These are phyloP conservation scores for Wickerhamiella kazuoi DNA, from an alignment of 805 yeast species.

Conservation along the genomic window DNA sequence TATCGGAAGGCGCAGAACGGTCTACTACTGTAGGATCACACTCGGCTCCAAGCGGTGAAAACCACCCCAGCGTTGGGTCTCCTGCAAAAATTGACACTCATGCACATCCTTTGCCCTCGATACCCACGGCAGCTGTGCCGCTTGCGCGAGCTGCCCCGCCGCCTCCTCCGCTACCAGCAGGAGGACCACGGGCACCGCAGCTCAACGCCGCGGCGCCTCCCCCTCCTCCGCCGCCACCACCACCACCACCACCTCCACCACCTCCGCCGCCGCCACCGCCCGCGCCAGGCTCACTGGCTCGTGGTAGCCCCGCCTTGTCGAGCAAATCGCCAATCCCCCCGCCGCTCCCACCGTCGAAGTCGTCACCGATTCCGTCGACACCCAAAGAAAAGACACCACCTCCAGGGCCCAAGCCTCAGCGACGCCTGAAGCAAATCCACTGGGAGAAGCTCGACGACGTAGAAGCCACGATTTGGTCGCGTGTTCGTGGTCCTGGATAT, in stretches of 20 bases:
- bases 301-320: conserved; percentile 11
- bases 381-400: background rate
- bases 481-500: conserved; percentile 25
- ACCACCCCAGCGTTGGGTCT: no score
- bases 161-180: no score
- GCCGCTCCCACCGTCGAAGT: conserved; percentile 8
- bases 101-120: no score
- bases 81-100: no score
- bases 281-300: conserved; percentile 21
- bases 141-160: no score
- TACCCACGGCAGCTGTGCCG: no score
- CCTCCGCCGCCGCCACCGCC: conserved; percentile 17
- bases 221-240: conserved; percentile 21
- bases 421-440: conserved; percentile 80
- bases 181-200: no score
- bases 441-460: conserved; percentile 88
- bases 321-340: conserved; percentile 18
- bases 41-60: no score
- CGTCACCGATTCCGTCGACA: background rate
- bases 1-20: no score
- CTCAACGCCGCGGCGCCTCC: no score
- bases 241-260: conserved; percentile 23
- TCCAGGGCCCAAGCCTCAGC: conserved; percentile 41
- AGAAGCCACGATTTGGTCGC: conserved; percentile 71
- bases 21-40: no score